Base-by-base conservation (phyloP, 2,329 filamentous ascomycete genomes). In the Venturiaceae sp. region DNA sequence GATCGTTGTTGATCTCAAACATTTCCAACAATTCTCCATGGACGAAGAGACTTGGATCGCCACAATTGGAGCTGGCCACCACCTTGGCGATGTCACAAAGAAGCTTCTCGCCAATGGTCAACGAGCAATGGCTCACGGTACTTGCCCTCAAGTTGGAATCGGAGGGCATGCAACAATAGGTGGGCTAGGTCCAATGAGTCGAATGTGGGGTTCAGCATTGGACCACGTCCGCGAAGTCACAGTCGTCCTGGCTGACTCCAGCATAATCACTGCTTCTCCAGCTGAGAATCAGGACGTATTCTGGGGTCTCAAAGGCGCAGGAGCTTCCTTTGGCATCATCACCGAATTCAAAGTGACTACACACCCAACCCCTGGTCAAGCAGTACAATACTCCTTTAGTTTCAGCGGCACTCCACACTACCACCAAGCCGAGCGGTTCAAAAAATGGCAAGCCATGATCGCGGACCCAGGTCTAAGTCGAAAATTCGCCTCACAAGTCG, bases 401-500 rank as follows among this genome's bases (percentile, higher is more conserved):
- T 60, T 59, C 47, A 30, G 37, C n/a, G 21, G 32, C 3, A 9
- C 3, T 14, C 33, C 57, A 9, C 56, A 58, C 36, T 9, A 26
- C 16, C 7, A 21, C 9, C 54, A 46, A 36, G 77, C 78, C 0
- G 65, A 72, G 7, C 64, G 80, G 0, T 84, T 80, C 68, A 73
- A 77, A 59, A 69, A 76, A 14, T 87, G 84, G 84, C 83, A 86
- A 61, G 71, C 72, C 1, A 71, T 86, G 13, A 71, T 83, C 37
- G 68, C 75, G 0, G 78, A 85, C 59, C 77, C 80, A 2, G 66
- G 73, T 1, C 73, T 87, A 3, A 81, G 83, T 62, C 76, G 80
- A 41, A 79, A 82, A 19, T 84, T 86, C 63, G 77, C 80, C 2
- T 79, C 77, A 5, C 74, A 83, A 56, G 79, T 86, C 57, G 74